Conservation (phyloP, 2,329 filamentous ascomycete species). For the Ophiostoma sp. region DNA sequence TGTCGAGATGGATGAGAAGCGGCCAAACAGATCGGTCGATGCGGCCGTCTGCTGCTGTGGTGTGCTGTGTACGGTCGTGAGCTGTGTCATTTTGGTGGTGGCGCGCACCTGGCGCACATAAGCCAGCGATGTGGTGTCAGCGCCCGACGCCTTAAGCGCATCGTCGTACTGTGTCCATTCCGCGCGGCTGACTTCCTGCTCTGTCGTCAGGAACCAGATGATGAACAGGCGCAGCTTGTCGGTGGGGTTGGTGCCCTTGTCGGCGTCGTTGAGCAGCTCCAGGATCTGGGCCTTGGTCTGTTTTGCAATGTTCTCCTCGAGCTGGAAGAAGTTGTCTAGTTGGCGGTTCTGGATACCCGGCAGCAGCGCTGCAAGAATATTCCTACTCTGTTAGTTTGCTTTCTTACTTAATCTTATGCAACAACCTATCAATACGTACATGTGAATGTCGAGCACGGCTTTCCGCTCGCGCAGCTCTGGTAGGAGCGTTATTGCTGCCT, state of each 20-base stretch:
- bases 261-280: slow-evolving; percentile 73
- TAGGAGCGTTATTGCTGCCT: slow-evolving; percentile 87
- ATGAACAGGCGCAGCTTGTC: slow-evolving; percentile 94
- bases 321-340: slow-evolving; percentile 90
- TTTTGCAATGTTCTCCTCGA: slow-evolving; percentile 89
- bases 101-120: slow-evolving; percentile 72
- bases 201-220: slow-evolving; percentile 94
- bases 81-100: slow-evolving; percentile 96
- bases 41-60: slow-evolving; percentile 54
- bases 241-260: slow-evolving; percentile 74
- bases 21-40: slow-evolving; percentile 79
- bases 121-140: slow-evolving; percentile 69
- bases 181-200: slow-evolving; percentile 73
- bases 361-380: slow-evolving; percentile 73
- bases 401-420: too few relatives aligned
- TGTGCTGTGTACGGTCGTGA: slow-evolving; percentile 78
- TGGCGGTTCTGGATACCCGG: slow-evolving; percentile 89
- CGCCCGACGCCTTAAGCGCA: slow-evolving; percentile 68
- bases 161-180: slow-evolving; percentile 87
- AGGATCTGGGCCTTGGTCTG: slow-evolving; percentile 85
- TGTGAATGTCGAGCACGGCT: slow-evolving; percentile 92
- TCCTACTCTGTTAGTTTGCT: slow-evolving; percentile 36
- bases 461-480: slow-evolving; percentile 92
- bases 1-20: slow-evolving; percentile 87
- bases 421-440: slow-evolving; percentile 42